Percentiles rank a stretch among this genome's conserved stretches.
Evolutionary conservation across 2,329 filamentous ascomycete species (phyloP).

Genomic region (Dissoconium aciculare): DNA sequence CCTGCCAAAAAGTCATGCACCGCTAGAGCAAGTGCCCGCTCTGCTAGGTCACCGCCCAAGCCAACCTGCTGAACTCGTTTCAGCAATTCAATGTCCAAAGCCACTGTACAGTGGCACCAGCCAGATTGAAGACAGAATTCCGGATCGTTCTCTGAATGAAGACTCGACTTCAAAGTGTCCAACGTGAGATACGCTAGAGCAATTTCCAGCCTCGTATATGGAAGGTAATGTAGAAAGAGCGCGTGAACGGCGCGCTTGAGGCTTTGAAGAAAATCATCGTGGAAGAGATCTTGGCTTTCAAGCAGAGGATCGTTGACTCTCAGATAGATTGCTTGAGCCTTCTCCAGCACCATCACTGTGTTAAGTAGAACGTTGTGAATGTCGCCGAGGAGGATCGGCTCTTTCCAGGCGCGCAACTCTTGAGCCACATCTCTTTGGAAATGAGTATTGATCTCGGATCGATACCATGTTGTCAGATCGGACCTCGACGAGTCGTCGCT

Average conservation of each 20-base stretch:
- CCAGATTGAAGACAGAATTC: constrained; percentile 30
- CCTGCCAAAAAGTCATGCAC: constrained; percentile 51
- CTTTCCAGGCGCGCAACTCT: constrained; percentile 14
- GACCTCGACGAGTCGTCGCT: constrained; percentile 9
- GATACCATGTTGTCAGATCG: constrained; percentile 32
- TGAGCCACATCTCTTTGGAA: constrained; percentile 24
- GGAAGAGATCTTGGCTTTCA: too few relatives aligned
- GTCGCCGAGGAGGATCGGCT: constrained; percentile 13
- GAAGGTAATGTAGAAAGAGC: constrained; percentile 16
- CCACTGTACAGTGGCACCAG: constrained; percentile 17
- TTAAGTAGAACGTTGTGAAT: constrained; percentile 23
- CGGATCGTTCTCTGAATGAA: constrained; percentile 7
- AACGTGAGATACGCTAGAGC: constrained; percentile 15
- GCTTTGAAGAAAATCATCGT: too few relatives aligned
- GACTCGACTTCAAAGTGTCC: constrained; percentile 13
- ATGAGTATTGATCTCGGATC: constrained; percentile 29
- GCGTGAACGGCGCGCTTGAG: constrained; percentile 13
- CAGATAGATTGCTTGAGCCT: constrained; percentile 25
- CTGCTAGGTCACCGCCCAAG: constrained; percentile 52
- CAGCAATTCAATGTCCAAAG: constrained; percentile 13
- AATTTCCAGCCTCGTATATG: constrained; percentile 16
- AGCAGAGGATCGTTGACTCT: not conserved
- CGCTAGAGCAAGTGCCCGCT: constrained; percentile 56
- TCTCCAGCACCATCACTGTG: constrained; percentile 24
- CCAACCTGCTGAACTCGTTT: constrained; percentile 44